Conservation (phyloP, 345 rosid species). For the Citrus mangshanensis region DNA sequence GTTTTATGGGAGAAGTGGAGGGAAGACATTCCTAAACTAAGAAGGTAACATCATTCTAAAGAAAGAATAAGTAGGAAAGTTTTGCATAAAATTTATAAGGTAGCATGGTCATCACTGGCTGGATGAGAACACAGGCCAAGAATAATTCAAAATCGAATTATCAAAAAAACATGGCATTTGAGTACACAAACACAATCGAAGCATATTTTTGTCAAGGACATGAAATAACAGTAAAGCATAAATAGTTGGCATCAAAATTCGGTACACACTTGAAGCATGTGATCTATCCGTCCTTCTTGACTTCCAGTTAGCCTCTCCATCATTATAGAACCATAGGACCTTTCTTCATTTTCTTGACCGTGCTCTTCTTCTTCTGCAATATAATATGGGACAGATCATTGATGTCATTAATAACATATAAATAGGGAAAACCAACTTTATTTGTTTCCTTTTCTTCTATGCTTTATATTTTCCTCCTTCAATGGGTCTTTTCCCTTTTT, state of each 20-base stretch:
- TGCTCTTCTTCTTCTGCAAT: constrained; percentile 45
- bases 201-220: background rate
- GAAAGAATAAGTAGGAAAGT: background rate
- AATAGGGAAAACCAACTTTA: background rate
- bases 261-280: constrained; percentile 78
- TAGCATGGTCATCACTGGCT: background rate
- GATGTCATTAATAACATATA: background rate
- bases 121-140: background rate
- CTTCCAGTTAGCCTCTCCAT: constrained; percentile 77
- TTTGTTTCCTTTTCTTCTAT: background rate
- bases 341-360: constrained; percentile 46
- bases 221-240: background rate
- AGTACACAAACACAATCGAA: background rate
- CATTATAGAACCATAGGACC: constrained; percentile 80
- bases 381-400: background rate
- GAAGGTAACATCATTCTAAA: background rate
- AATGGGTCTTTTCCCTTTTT: background rate
- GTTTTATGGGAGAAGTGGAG: background rate
- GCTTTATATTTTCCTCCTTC: background rate
- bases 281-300: constrained; percentile 83
- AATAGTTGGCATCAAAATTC: background rate
- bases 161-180: background rate
- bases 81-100: background rate
- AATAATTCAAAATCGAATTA: background rate
- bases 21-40: background rate